phyloP scores from a whole-genome alignment of 108 stramenopile genomes.

The Fistulifera pelliculosa region DNA sequence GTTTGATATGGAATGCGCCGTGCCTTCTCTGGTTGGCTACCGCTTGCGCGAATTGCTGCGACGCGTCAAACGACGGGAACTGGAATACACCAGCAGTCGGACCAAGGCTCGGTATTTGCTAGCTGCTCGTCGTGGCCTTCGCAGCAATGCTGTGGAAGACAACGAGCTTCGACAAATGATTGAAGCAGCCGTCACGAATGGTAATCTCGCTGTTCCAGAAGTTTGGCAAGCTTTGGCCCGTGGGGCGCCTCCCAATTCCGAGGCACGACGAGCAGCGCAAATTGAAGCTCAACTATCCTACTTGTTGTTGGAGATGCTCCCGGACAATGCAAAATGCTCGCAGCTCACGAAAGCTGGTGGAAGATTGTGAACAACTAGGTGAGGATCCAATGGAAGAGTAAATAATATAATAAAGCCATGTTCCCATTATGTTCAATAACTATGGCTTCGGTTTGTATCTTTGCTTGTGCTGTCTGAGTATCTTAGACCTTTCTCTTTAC shows the following conservation, averaged over 20 bases:
- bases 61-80: slow-evolving; percentile 67
- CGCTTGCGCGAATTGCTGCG: slow-evolving; percentile 61
- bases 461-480: too few relatives aligned
- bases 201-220: slow-evolving; percentile 22
- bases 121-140: slow-evolving; percentile 24
- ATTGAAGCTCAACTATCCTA: slow-evolving; percentile 51
- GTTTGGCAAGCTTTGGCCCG: slow-evolving; percentile 30
- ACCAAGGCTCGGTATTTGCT: slow-evolving; percentile 63
- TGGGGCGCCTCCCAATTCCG: slow-evolving; percentile 41
- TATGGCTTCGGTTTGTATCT: too few relatives aligned
- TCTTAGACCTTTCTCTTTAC: too few relatives aligned
- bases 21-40: slow-evolving; percentile 58
- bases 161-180: slow-evolving; percentile 52
- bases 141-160: slow-evolving; percentile 12
- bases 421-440: too few relatives aligned
- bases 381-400: too few relatives aligned
- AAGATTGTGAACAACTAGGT: too few relatives aligned
- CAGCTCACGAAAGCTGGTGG: too few relatives aligned
- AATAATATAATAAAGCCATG: too few relatives aligned
- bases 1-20: slow-evolving; percentile 57
- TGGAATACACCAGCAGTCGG: slow-evolving; percentile 65
- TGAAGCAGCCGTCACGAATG: slow-evolving; percentile 52
- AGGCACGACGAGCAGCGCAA: slow-evolving; percentile 54
- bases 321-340: too few relatives aligned
- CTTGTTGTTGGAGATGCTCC: slow-evolving; percentile 15